These are phyloP conservation scores for Elasticomyces elasticus DNA, from an alignment of 495 filamentous ascomycete genomes.

Conservation along the genomic window DNA sequence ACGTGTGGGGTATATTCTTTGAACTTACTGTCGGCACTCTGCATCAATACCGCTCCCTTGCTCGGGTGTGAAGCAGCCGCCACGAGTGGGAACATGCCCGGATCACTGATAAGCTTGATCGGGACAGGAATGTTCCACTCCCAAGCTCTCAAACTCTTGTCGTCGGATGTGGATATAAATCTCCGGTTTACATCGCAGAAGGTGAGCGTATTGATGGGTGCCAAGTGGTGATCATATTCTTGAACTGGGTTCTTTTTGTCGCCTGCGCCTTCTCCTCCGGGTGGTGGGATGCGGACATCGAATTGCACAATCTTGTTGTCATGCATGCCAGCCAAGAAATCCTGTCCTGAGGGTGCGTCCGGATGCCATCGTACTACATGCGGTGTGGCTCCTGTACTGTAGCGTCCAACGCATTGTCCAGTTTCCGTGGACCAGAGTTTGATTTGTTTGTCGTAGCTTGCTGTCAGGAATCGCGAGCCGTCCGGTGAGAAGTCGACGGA, in stretches of 20 bases:
- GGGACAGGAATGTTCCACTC: slow-evolving; percentile 93
- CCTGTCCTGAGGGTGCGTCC: slow-evolving; percentile 58
- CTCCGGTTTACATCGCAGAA: slow-evolving; percentile 90
- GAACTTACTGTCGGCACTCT: slow-evolving; percentile 90
- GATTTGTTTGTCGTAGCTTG: slow-evolving; percentile 85
- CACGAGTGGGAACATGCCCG: slow-evolving; percentile 90
- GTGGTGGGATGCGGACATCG: slow-evolving; percentile 54
- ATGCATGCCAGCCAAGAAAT: slow-evolving; percentile 92
- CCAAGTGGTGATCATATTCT: slow-evolving; percentile 96
- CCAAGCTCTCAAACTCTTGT: slow-evolving; percentile 92
- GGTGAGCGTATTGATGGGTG: slow-evolving; percentile 93
- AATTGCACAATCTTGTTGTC: slow-evolving; percentile 99
- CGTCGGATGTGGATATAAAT: slow-evolving; percentile 96
- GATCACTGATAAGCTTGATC: slow-evolving; percentile 85
- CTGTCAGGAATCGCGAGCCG: slow-evolving; percentile 84
- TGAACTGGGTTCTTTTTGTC: slow-evolving; percentile 51
- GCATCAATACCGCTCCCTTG: slow-evolving; percentile 87
- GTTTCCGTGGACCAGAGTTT: slow-evolving; percentile 98
- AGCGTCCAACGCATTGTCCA: slow-evolving; percentile 72
- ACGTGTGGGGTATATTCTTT: no score
- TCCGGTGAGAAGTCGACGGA: slow-evolving; percentile 77
- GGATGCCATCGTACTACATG: slow-evolving; percentile 95
- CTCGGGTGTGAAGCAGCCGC: slow-evolving; percentile 72
- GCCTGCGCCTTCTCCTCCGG: no score
- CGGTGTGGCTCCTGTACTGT: slow-evolving; percentile 85